Percentiles rank a stretch among this genome's conserved stretches.
Conservation (phyloP, 1,139 yeast species). For the Torulaspora globosa region DNA sequence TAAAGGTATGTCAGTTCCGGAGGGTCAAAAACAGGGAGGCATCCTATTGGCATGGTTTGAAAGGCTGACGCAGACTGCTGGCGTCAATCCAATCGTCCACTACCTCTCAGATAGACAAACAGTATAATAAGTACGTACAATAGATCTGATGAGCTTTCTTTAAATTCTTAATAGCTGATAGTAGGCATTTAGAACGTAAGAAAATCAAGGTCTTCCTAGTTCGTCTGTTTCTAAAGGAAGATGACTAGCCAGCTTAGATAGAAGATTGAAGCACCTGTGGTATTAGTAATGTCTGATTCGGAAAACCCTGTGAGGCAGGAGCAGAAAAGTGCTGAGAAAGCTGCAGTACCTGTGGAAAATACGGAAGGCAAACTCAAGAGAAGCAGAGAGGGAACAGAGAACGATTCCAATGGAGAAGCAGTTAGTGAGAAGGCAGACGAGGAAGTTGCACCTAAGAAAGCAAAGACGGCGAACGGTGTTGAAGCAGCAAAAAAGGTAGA, state of each 20-base stretch:
- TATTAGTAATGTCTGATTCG: neutral
- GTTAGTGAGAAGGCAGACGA: conserved; percentile 1
- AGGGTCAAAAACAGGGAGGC: conserved; percentile 86
- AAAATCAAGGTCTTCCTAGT: neutral
- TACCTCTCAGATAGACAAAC: conserved; percentile 82
- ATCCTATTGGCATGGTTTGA: conserved; percentile 87
- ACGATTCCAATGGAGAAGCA: conserved; percentile 2
- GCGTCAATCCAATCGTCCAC: conserved; percentile 85
- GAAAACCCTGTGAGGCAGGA: neutral
- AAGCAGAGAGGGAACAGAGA: conserved; percentile 16
- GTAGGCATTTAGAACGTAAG: neutral
- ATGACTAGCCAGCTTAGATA: neutral
- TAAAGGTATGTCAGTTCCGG: conserved; percentile 72
- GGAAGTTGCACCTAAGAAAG: conserved; percentile 7
- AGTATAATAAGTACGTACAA: conserved; percentile 37
- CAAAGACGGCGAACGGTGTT: conserved; percentile 9
- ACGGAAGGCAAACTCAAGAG: conserved; percentile 6
- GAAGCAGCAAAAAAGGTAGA: conserved; percentile 7
- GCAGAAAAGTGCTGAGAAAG: neutral
- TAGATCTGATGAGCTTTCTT: neutral
- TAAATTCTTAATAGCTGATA: neutral
- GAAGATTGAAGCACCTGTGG: neutral
- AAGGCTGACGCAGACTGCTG: conserved; percentile 76
- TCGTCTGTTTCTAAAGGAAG: neutral
- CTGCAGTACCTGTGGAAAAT: neutral